These are phyloP conservation scores for Naegleria fowleri DNA, from an alignment of 208 protist genomes.

Conservation along the genomic window DNA sequence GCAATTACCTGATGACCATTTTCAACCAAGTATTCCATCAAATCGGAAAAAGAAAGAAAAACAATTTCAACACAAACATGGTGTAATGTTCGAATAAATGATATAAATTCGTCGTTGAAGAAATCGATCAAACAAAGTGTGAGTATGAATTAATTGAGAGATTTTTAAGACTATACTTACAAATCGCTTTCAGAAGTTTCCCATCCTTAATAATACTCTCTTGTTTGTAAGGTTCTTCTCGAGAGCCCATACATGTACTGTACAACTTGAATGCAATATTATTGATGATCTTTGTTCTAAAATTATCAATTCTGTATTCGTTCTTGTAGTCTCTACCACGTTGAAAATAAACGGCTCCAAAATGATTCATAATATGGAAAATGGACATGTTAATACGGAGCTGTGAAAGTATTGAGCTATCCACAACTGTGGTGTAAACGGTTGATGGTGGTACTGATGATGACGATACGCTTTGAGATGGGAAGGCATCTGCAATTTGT, in stretches of 20 bases:
- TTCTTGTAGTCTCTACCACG: slow-evolving; percentile 23
- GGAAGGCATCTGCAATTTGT: neutral
- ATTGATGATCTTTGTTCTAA: neutral
- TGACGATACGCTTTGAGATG: neutral
- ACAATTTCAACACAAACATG: too few relatives aligned
- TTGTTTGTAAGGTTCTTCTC: slow-evolving; percentile 9
- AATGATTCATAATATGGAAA: slow-evolving; percentile 1
- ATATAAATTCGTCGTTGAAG: too few relatives aligned
- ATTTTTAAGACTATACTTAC: too few relatives aligned
- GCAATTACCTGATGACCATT: neutral
- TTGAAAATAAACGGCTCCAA: slow-evolving; percentile 19
- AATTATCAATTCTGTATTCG: neutral
- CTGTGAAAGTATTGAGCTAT: neutral
- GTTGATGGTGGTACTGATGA: neutral
- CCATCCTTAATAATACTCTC: slow-evolving; percentile 12
- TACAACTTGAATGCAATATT: neutral
- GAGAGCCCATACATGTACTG: neutral
- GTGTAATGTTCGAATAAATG: too few relatives aligned
- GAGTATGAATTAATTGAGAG: too few relatives aligned
- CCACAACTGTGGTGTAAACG: neutral
- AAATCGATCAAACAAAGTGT: too few relatives aligned
- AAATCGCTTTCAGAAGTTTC: neutral
- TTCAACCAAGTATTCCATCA: too few relatives aligned
- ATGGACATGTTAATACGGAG: neutral
- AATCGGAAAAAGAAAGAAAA: too few relatives aligned